Base-by-base conservation (phyloP, 2,329 filamentous ascomycete genomes). In the Curvularia eragrostidis region DNA sequence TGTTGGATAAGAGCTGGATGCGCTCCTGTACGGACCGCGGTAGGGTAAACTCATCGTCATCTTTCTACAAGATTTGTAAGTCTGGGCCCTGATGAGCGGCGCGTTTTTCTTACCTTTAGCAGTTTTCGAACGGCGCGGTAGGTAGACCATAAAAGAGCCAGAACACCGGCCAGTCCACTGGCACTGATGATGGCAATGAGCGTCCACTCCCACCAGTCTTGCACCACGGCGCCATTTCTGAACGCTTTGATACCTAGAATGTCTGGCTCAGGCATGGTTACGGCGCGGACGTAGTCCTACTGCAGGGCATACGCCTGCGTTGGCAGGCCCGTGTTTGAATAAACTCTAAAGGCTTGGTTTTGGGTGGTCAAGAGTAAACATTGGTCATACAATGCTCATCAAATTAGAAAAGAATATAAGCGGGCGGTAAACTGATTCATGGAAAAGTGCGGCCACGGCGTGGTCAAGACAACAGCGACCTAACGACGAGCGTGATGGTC, bases 161-260 rank as follows among this genome's bases (percentile, higher is more conserved):
- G 28, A 21, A 69, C 34, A 3, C 74, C 74, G 48, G 71, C 51
- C 5, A 70, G 41, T 4, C 53, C 72, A 53, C 74, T 73, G 5
- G 62, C 70, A 57, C 58, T 56, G 51, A 77, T 69, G 36, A 77
- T 71, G 21, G 69, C 68, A 13, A 75, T 58, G 10, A 77, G 65
- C 5, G 66, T 62, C 65, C 62, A 73, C 48, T 75, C 65, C 74
- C 74, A 77, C 74, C 74, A 77, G 28, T 64, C 36, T 15, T 64
- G 59, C 10, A 73, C 54, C 10, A 58, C 41, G n/a, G 52, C 42
- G n/a, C 64, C 71, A 52, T 55, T 54, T 9, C 50, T 53, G 43
- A 76, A 76, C 18, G 74, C 72, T 26, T 48, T 61, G 44, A 76
- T 70, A 18, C 72, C 72, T 34, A 73, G 56, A 39, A 74, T 68